Conservation (phyloP, 208 protist species). For the Porcisia hertigi region DNA sequence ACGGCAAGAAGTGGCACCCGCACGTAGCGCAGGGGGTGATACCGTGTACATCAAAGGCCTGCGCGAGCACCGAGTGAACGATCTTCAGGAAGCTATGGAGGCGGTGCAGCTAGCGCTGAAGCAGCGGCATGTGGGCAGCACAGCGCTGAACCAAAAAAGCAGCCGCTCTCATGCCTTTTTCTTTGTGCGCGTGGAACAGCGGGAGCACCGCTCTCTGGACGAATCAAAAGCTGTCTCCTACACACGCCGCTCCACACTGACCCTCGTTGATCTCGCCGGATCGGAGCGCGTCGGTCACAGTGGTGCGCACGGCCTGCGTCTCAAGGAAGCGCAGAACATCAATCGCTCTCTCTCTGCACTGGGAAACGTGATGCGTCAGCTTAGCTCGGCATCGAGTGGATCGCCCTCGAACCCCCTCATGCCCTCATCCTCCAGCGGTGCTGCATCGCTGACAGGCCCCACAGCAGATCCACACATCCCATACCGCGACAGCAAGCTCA, state of each 20-base stretch:
- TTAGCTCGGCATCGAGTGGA: constrained; percentile 23
- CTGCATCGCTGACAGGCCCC: background rate
- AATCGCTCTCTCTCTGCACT: constrained; percentile 92
- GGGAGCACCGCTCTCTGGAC: constrained; percentile 1
- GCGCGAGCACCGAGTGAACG: constrained; percentile 35
- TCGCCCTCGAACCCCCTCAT: constrained; percentile 1
- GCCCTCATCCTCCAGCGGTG: constrained; percentile 1
- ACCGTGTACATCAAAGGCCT: constrained; percentile 56
- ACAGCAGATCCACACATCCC: constrained; percentile 53
- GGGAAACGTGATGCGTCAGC: constrained; percentile 85
- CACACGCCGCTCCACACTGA: constrained; percentile 39
- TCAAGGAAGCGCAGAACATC: constrained; percentile 90
- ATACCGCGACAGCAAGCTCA: constrained; percentile 92
- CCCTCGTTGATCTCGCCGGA: constrained; percentile 93
- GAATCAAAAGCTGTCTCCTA: background rate
- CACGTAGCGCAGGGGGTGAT: background rate
- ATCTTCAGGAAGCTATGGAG: constrained; percentile 42
- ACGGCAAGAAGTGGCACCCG: background rate
- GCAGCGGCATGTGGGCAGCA: constrained; percentile 61
- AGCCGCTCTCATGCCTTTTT: constrained; percentile 89
- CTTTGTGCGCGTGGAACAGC: constrained; percentile 51
- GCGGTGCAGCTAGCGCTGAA: constrained; percentile 35
- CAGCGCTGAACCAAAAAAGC: constrained; percentile 84
- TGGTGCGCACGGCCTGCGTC: constrained; percentile 59
- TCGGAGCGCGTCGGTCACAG: constrained; percentile 85